Evolutionary conservation across 176 grass and related monocot species (phyloP), one percentile per base, ranked within the genome.

Genomic region (Paspalum vaginatum): DNA sequence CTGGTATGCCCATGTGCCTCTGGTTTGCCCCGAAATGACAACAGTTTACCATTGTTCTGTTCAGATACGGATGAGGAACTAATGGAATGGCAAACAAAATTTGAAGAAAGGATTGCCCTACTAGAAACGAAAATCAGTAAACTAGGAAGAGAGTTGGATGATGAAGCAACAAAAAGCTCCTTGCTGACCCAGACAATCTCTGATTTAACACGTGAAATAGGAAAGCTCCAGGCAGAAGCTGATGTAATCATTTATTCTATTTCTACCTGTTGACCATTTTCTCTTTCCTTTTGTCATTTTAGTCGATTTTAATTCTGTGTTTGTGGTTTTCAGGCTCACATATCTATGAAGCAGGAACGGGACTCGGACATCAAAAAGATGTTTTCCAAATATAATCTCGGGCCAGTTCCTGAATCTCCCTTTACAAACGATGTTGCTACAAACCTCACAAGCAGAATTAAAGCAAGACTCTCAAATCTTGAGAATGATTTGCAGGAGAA

Each of bases 51-150:
- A 26, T 53, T 58, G 64, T 26, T 80, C 70, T 43, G 27, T 92
- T 81, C 87, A 98, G 95, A 94, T 91, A 92, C 95, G 14, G 89
- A 98, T 24, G 95, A 98, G 77, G 95, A 98, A 70, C 74, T 98
- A 71, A 92, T 87, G 85, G 92, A 98, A 74, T 98, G 95, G 92
- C 95, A 98, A 78, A 83, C 79, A 41, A 98, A 98, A 92, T 98
- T 98, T 94, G 80, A 98, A 79, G 95, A 98, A 88, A 92, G 81
- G 69, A 94, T 98, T 83, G 74, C 83, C 42, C 49, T 90, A 64
- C 76, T 94, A 55, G 89, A 89, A 83, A 91, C 70, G 7, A 94
- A 92, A 92, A 92, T 94, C 27, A 83, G 66, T 84, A 98, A 92
- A 76, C 76, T 98, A 68, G 89, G 92, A 79, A 85, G 95, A 71